Evolutionary conservation across 176 grass and related monocot genomes (phyloP).

Genomic region (barley (Hordeum vulgare)): DNA sequence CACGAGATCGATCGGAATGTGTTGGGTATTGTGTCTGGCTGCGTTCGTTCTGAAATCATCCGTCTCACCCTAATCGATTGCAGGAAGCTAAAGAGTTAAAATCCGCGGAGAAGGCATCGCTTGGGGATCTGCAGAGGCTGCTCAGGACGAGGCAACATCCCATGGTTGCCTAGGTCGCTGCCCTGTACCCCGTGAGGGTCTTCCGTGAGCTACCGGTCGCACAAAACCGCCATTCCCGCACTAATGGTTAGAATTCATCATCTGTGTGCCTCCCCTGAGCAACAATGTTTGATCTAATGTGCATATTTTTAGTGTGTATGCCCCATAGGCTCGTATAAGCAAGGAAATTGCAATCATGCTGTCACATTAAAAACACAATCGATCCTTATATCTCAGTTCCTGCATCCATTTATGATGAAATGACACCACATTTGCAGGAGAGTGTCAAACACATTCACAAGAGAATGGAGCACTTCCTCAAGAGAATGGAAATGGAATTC

Average conservation of each 20-base stretch:
- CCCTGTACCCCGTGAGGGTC: conserved; percentile 34
- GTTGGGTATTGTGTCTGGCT: too few species aligned
- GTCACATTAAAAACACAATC: neutral
- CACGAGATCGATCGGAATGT: neutral
- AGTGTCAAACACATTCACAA: neutral
- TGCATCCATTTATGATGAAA: conserved; percentile 23
- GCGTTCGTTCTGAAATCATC: neutral
- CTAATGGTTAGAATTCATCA: conserved; percentile 14
- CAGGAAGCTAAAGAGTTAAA: conserved; percentile 22
- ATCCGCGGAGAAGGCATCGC: conserved; percentile 15
- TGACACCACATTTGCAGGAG: conserved; percentile 30
- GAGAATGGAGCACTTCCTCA: neutral
- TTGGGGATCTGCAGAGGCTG: conserved; percentile 17
- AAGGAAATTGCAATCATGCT: too few species aligned
- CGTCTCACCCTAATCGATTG: neutral
- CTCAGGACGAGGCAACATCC: conserved; percentile 26
- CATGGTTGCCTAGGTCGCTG: conserved; percentile 30
- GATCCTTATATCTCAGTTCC: neutral
- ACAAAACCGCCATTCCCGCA: neutral
- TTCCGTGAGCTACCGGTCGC: conserved; percentile 22
- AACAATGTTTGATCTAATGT: too few species aligned
- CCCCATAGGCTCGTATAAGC: too few species aligned
- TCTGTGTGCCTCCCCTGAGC: too few species aligned
- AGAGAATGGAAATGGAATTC: neutral
- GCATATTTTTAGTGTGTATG: too few species aligned